Base-by-base conservation (phyloP, 2,329 filamentous ascomycete genomes). In the Xylariaceae sp. region DNA sequence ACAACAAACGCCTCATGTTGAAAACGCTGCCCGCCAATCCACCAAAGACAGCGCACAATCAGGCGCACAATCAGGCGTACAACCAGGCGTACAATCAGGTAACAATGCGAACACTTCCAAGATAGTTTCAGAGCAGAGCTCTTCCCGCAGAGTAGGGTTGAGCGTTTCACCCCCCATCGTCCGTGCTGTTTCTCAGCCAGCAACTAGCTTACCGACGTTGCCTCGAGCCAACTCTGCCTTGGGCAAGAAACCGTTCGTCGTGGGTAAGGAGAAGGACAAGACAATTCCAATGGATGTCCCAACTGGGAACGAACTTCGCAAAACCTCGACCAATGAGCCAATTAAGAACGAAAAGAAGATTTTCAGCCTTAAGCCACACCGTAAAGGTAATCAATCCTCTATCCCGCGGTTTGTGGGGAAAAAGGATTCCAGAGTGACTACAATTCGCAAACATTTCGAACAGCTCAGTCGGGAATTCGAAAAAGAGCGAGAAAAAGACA, bases 381-480 rank as follows among this genome's bases (percentile, higher is more conserved):
- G 85, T 22, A 85, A 84, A 64, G 68, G 70, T 1, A 75, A 75
- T 2, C 72, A 77, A n/a, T 97, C 94, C 1, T 80, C 92, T 40
- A 97, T 99, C 56, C 92, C 92, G 26, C 84, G 94, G 30, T 94
- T 94, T 22, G 83, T 96, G 26, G 84, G 87, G 47, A 88, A 85
- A 67, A 85, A 80, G 62, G 86, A 84, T 49, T 83, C 88, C 3
- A 89, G 88, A 64, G 94, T 99, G 2, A 95, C 91, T 8, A 91
- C 86, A n/a, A 78, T 99, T 47, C 90, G 94, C 16, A 89, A 89
- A 63, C 94, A 97, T 69, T 97, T 99, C 67, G 95, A 99, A 70
- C 92, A 97, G 69, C 78, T 99, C 53, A 96, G 91, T 63, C 86
- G 92, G 21, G 95, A 99, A 67, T 99, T 99, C 62, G 91, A 96